Conservation (phyloP, 2,329 filamentous ascomycete species). For the Fusarium sarcochroum region DNA sequence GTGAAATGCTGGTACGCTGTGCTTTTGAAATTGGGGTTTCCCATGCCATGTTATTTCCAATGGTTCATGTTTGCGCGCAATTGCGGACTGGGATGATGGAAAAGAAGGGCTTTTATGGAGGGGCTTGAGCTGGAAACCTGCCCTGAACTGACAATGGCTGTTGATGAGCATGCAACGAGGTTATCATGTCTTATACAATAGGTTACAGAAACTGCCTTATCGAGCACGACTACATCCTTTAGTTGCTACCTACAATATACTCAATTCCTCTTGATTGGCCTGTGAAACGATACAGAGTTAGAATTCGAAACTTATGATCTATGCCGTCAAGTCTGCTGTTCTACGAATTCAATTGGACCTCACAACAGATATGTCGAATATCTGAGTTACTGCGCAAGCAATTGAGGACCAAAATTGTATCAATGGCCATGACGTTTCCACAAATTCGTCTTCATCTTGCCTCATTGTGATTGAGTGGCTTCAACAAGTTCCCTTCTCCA, state of each 20-base stretch:
- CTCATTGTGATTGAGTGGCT: constrained; percentile 14
- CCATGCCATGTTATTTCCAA: neutral
- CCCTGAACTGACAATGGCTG: constrained; percentile 1
- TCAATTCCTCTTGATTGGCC: neutral
- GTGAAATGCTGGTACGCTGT: constrained; percentile 15
- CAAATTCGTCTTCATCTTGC: constrained; percentile 3
- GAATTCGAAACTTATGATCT: too few species aligned
- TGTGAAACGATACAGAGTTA: neutral
- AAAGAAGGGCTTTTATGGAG: constrained; percentile 11
- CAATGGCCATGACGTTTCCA: constrained; percentile 4
- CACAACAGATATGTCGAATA: neutral
- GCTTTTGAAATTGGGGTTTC: constrained; percentile 9
- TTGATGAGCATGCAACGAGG: constrained; percentile 18
- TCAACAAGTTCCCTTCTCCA: constrained; percentile 6
- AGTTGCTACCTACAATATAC: constrained; percentile 12
- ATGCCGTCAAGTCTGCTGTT: neutral
- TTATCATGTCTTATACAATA: constrained; percentile 23
- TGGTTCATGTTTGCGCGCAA: constrained; percentile 15
- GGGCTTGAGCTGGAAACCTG: constrained; percentile 13
- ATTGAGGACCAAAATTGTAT: neutral
- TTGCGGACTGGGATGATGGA: constrained; percentile 14
- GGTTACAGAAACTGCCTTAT: constrained; percentile 37
- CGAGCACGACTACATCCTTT: constrained; percentile 35
- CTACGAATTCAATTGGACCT: neutral
- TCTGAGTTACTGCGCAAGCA: neutral